Percentiles rank a stretch among this genome's conserved stretches.
Evolutionary conservation across 2,329 filamentous ascomycete genomes (phyloP).

Genomic region (Microsporum canis): DNA sequence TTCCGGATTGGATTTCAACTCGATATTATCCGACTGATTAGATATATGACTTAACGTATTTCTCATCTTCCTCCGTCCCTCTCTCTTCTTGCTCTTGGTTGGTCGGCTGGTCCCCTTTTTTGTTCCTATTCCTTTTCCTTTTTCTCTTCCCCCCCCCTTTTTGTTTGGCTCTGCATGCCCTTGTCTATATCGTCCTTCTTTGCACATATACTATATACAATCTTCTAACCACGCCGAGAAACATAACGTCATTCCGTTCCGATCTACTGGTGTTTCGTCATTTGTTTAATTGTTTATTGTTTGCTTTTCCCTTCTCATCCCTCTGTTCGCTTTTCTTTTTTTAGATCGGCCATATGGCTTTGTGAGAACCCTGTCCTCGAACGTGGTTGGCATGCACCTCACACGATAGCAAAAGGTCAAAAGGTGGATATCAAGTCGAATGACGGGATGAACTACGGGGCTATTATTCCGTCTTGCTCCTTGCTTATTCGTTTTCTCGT

Average conservation of each 20-base stretch:
- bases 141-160: background rate
- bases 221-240: background rate
- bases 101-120: background rate
- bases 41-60: slow-evolving; percentile 1
- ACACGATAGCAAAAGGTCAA: background rate
- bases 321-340: background rate
- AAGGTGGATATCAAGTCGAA: no score
- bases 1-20: background rate
- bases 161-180: background rate
- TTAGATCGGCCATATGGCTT: background rate
- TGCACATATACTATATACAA: background rate
- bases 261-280: background rate
- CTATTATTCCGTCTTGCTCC: background rate
- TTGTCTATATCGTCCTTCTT: background rate
- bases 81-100: background rate
- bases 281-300: background rate
- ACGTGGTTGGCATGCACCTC: background rate
- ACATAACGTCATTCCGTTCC: background rate
- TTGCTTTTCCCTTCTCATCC: background rate
- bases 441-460: background rate
- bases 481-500: background rate
- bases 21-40: background rate
- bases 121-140: background rate
- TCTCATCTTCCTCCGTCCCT: background rate
- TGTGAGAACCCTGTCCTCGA: background rate